phyloP scores from a whole-genome alignment of 169 alveolate species.

The Plasmodium cynomolgi region DNA sequence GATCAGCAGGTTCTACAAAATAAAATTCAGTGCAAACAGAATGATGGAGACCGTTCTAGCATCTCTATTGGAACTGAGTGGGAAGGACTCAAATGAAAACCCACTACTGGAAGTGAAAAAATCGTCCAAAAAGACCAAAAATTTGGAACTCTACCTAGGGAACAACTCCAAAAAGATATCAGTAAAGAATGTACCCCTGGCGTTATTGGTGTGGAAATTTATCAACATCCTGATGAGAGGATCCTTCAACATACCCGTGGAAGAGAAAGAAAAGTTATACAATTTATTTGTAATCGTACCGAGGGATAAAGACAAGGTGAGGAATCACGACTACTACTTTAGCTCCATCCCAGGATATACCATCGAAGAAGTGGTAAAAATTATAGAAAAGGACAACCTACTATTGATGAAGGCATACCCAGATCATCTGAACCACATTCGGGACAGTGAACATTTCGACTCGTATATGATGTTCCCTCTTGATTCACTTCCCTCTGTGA shows the following conservation, averaged over 20 bases:
- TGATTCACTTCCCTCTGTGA: slow-evolving; percentile 43
- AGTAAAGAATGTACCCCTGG: slow-evolving; percentile 60
- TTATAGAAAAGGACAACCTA: slow-evolving; percentile 8
- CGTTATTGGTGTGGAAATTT: slow-evolving; percentile 56
- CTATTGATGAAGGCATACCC: slow-evolving; percentile 62
- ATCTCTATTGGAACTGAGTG: slow-evolving; percentile 5
- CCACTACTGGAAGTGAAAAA: slow-evolving; percentile 6
- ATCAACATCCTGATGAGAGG: slow-evolving; percentile 57
- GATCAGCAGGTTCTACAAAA: slow-evolving; percentile 60
- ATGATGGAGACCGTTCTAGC: slow-evolving; percentile 23
- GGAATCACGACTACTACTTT: slow-evolving; percentile 23
- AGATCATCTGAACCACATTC: slow-evolving; percentile 19
- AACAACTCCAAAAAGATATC: slow-evolving; percentile 18
- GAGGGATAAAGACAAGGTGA: slow-evolving; percentile 3
- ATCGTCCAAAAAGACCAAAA: slow-evolving; percentile 40
- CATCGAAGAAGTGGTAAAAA: slow-evolving; percentile 35
- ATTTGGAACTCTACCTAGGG: slow-evolving; percentile 29
- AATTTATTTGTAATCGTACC: slow-evolving; percentile 58
- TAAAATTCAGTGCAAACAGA: slow-evolving; percentile 36
- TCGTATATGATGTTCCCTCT: slow-evolving; percentile 14
- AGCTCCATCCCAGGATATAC: slow-evolving; percentile 55
- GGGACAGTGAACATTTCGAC: slow-evolving; percentile 27
- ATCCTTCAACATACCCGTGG: slow-evolving; percentile 57
- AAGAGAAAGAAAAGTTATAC: slow-evolving; percentile 45
- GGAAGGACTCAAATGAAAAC: slow-evolving; percentile 26